Evolutionary conservation across 2,329 filamentous ascomycete genomes (phyloP).

Genomic region (Rachicladosporium sp.): DNA sequence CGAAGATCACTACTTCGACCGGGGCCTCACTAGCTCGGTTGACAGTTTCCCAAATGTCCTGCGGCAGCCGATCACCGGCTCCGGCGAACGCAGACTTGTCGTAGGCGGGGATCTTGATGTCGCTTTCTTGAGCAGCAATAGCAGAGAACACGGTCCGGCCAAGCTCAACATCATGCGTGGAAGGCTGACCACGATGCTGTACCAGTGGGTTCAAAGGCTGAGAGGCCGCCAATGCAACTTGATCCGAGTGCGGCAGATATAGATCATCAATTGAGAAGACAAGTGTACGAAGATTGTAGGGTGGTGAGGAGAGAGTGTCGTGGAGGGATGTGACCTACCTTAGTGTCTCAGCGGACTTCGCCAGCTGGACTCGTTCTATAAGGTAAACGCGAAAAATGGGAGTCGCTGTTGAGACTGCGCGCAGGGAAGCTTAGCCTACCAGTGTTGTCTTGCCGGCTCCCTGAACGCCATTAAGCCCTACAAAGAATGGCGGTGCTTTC

Average conservation of each 20-base stretch:
- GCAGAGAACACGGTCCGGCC: conserved; percentile 51
- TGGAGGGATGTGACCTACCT: conserved; percentile 42
- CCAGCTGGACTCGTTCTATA: background rate
- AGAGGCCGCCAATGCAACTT: conserved; percentile 49
- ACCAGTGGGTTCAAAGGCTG: conserved; percentile 63
- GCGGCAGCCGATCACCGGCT: conserved; percentile 60
- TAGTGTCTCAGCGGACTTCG: conserved; percentile 8
- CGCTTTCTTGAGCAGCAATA: conserved; percentile 37
- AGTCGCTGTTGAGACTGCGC: background rate
- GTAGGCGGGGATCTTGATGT: conserved; percentile 57
- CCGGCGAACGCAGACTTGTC: conserved; percentile 71
- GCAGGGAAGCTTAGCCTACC: conserved; percentile 31
- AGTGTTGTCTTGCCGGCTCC: conserved; percentile 88
- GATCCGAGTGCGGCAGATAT: conserved; percentile 62
- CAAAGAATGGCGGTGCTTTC: conserved; percentile 55
- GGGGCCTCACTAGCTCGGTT: conserved; percentile 36
- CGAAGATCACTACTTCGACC: conserved; percentile 61
- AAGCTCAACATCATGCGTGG: conserved; percentile 65
- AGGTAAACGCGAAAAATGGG: background rate
- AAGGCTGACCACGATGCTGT: conserved; percentile 72
- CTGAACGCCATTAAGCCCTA: conserved; percentile 84
- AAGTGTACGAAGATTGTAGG: conserved; percentile 50
- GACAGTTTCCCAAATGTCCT: conserved; percentile 48
- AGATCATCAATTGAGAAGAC: conserved; percentile 82
- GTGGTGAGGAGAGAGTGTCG: conserved; percentile 43